Evolutionary conservation across 2,329 filamentous ascomycete species (phyloP), one percentile per base, ranked within the genome.

Genomic region (Aspergillus melleus): DNA sequence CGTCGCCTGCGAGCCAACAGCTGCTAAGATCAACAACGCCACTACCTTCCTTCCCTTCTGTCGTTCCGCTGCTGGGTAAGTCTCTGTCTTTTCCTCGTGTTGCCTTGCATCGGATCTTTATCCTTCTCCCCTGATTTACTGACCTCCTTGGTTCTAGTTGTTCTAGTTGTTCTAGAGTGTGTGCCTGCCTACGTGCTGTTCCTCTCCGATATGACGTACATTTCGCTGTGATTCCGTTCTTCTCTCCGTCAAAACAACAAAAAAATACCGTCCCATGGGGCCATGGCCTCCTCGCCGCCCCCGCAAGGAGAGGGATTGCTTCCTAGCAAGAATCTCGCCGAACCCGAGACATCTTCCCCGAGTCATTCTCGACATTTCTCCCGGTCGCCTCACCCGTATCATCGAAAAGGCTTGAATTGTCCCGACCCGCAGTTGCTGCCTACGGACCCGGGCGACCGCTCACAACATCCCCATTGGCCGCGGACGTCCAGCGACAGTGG

Each of bases 401-500:
- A 86, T 68, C 85, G 83, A 68, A 85, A 84, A 59, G 81, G 79
- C 61, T 79, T 76, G 64, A 85, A 88, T 68, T 77, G 87, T 12
- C 81, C 81, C 22, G 80, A 86, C 74, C 83, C 52, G 78, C 81
- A 60, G 76, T 84, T 69, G 51, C 66, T 64, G 72, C 70, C 70
- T 75, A 74, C 71, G 67, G 61, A 60, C 63, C 56, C 36, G 14
- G 36, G 66, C 69, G 47, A 63, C 64, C 29, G 63, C 66, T 52
- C 61, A 58, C 50, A 67, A 26, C 65, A 63, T 74, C 78, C 26
- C 59, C 82, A 80, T 64, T 83, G 85, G 54, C 86, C 85, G 4
- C 81, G 83, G 1, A 83, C 87, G 2, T 86, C 85, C 11, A 96
- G 91, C 74, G 93, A 96, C 67, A 96, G 92, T 73, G 94, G 94